Base-by-base conservation (phyloP, 306 rosid genomes). In the Dalbergia cochinchinensis region DNA sequence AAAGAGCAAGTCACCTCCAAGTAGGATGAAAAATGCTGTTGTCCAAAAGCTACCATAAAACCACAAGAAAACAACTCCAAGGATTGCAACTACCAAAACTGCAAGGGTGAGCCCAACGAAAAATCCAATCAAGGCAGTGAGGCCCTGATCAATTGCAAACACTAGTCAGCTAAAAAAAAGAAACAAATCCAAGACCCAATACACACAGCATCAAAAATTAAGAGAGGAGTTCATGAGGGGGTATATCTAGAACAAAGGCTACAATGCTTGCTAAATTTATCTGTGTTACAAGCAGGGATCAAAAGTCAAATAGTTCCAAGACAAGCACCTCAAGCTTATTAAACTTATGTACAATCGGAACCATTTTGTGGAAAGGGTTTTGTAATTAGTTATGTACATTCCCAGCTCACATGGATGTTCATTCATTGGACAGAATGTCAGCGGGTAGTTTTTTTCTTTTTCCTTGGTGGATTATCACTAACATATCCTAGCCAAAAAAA, bases 11-110 rank as follows among this genome's bases (percentile, higher is more conserved):
- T 88, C 86, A 96, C 99, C 99, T 96, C 94, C 99, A 61, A 91
- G 87, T 69, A 92, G 59, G 83, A 96, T 86, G 83, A 91, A 80
- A 80, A 91, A 73, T 62, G 77, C 3, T 3, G 99, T 93, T 74
- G 88, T 90, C 99, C 99, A 96, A 84, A 96, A 93, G 89, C 94
- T 93, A 76, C 99, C 98, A 70, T 89, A 96, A 63, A 96, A 84
- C 99, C 99, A 93, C 92, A 96, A 85, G 81, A 83, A 87, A 65
- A 86, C 63, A 81, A 87, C 79, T 80, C 98, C 98, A 75, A 88
- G 79, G 84, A 93, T 59, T 55, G 91, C 92, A 81, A 91, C 87
- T 33, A 87, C 86, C 87, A 91, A 81, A 86, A 89, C 74, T 83
- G 97, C 87, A 83, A 96, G 85, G 80, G 84, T 84, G 70, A 91